Base-by-base conservation (phyloP, 345 rosid species). In the Pistacia vera region DNA sequence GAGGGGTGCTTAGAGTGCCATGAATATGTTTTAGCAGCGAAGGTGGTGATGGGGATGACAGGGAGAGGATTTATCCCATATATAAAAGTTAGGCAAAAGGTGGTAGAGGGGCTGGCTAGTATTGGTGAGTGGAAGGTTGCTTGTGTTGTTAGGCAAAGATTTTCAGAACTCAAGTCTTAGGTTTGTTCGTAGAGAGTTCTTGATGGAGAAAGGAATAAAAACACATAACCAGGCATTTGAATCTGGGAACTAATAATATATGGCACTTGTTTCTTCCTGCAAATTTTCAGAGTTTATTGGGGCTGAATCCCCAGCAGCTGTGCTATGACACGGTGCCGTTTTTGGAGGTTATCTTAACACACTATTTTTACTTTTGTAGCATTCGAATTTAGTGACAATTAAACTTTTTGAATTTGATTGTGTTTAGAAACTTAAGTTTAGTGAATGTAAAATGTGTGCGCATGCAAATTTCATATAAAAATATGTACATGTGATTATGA, bases 41-140 rank as follows among this genome's bases (percentile, higher is more conserved):
- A 91, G 80, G 79, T 81, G 57, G 93, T 80, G 63, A 84, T 86
- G 88, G 71, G 73, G 72, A 94, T 94, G 98, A 84, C 97, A 12
- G 88, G 82, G 58, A 92, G 76, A 76, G 93, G 93, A 73, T 94
- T 90, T 76, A 88, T 94, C 83, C 98, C 98, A 35, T 89, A 85
- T 81, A 86, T 92, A 41, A 86, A 76, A 79, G 85, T 84, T 54
- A 86, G 98, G 87, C 93, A 83, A 66, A 92, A 90, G 84, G 85
- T 94, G 66, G 85, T 92, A 5, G 90, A 91, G 70, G 90, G 92
- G 54, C 80, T 94, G 73, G 85, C 82, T 74, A 65, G 67, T 70
- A 79, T 82, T 7, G 89, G 89, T 66, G 97, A 92, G 79, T 87
- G 86, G 86, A 83, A 86, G 64, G 87, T 92, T 73, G 93, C 96